Base-by-base conservation (phyloP, 2,329 filamentous ascomycete species). In the Zalaria sp. region DNA sequence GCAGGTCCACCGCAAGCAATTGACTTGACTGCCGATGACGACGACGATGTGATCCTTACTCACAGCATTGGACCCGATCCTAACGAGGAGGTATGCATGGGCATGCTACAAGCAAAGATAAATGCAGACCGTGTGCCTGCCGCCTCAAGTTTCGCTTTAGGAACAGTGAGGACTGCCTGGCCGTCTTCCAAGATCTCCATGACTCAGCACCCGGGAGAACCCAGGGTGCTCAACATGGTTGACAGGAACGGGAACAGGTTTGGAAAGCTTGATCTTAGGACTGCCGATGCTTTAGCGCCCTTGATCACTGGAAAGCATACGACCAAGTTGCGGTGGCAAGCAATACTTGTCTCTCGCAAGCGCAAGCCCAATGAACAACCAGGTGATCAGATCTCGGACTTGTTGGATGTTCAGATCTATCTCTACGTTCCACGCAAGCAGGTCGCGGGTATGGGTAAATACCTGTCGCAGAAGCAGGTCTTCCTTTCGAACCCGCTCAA, bases 391-490 rank as follows among this genome's bases (percentile, higher is more conserved):
- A 75, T 73, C 3, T 86, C 83, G 1, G 65, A 68, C 18, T 61
- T 67, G 2, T 78, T 82, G 46, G 67, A 67, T 8, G 67, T 89
- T 26, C 77, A 83, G 25, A 66, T 94, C 26, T 84, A 85, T 51
- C 57, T 96, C 5, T 95, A 91, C 53, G 86, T 85, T 1, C 79
- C 83, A 5, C 69, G 79, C 32, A 79, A 76, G 43, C 72, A 74
- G 46, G 78, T 74, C 3, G 67, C 68, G 7, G 66, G 70, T 6
- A 73, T 95, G 34, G 88, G 85, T 2, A 73, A 64, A 40, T 74
- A 76, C 43, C 68, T 95, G 1, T 72, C 72, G 3, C 77, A 77
- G 48, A 72, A 72, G 47, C 74, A 79, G 45, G 61, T 91, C 18
- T 79, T 74, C 61, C 68, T 96, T 7, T 67, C 76, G 18, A 32